Evolutionary conservation across 495 filamentous ascomycete species (phyloP).

Genomic region (Clohesyomyces aquaticus): DNA sequence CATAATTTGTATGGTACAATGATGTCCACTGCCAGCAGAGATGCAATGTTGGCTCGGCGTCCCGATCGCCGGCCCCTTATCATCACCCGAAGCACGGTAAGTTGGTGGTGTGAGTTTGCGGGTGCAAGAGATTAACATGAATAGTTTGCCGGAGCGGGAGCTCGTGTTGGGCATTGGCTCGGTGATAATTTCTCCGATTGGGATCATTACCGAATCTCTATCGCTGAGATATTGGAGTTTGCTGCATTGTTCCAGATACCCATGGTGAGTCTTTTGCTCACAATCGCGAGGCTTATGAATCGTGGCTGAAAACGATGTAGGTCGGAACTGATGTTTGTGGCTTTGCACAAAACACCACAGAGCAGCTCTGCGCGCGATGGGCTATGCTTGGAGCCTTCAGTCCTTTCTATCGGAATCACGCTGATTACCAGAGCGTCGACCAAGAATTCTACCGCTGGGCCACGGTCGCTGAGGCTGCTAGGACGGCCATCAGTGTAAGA

Average conservation of each 20-base stretch:
- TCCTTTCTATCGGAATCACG: constrained; percentile 86
- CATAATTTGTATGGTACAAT: constrained; percentile 85
- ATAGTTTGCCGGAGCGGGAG: constrained; percentile 81
- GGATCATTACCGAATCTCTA: constrained; percentile 71
- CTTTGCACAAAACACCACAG: constrained; percentile 70
- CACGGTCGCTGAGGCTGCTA: constrained; percentile 65
- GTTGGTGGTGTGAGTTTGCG: too few species aligned
- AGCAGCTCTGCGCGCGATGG: constrained; percentile 83
- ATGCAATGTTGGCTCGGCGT: constrained; percentile 71
- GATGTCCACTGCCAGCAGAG: constrained; percentile 72
- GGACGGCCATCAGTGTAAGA: constrained; percentile 73
- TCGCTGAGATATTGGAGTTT: constrained; percentile 72
- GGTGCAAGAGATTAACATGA: too few species aligned
- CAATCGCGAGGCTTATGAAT: too few species aligned
- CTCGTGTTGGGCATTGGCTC: constrained; percentile 82
- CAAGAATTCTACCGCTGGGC: constrained; percentile 85
- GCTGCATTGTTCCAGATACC: constrained; percentile 81
- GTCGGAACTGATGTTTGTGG: constrained; percentile 82
- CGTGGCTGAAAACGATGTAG: constrained; percentile 7
- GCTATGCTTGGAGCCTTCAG: constrained; percentile 77
- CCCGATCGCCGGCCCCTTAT: constrained; percentile 71
- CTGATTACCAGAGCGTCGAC: constrained; percentile 50
- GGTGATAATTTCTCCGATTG: constrained; percentile 80
- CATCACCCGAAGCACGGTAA: constrained; percentile 82
- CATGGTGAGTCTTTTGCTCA: constrained; percentile 65